Evolutionary conservation across 2,329 filamentous ascomycete genomes (phyloP), one percentile per base, ranked within the genome.

Genomic region (Leptographium galeiforme): DNA sequence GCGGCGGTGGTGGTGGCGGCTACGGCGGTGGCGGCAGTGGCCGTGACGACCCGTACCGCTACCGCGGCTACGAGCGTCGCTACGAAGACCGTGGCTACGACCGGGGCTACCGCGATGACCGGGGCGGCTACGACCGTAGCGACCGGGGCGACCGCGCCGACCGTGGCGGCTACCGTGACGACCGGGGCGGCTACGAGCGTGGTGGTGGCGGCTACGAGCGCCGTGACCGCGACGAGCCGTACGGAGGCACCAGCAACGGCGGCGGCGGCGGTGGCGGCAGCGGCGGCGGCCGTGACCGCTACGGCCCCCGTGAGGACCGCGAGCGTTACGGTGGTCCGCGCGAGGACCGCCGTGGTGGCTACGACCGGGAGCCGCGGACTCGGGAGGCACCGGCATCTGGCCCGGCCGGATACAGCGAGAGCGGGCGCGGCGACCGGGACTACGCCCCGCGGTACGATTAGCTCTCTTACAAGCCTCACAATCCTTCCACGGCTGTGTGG

Each of bases 21-120:
- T 66, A 67, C 68, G 76, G 79, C 61, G 82, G 85, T 43, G 70
- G 72, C 53, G 70, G 69, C 45, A 66, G 63, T 57, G 70, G 75
- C 51, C 73, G 75, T 34, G 61, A 64, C n/a, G 61, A 61, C 50
- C 56, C 59, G 19, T 61, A 63, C 52, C 56, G 59, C 6, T 60
- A 61, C 53, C 73, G 75, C 55, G 64, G 67, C 48, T 59, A 67
- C 48, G 68, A 69, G 36, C 66, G 69, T 53, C 54, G 58, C 34
- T 57, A 58, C 48, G 57, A 53, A 30, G 56, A 57, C 46, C 54
- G 57, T 36, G 54, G 53, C 16, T 51, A 55, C 47, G 69, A 72
- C n/a, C 69, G 70, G 55, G 71, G 77, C 56, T 72, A 75, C 57
- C 68, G 70, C 41, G 60, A 75, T 49, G 72, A 74, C 12, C 64